A percentile compares a stretch with the other conserved stretches of the same genome.
phyloP scores from a whole-genome alignment of 306 rosid genomes.

The Morella rubra region DNA sequence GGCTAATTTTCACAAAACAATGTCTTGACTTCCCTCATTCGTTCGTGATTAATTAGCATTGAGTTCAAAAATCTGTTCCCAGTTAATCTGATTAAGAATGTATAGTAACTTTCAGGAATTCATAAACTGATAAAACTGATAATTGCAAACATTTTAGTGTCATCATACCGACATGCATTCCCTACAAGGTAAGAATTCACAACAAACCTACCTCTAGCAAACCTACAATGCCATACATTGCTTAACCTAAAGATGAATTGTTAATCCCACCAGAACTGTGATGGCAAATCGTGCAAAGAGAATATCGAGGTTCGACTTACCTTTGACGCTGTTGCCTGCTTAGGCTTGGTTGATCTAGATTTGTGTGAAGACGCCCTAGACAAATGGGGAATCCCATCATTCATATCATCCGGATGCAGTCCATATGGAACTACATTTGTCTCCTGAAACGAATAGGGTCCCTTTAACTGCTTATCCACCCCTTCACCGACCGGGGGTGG shows the following conservation, averaged over 20 bases:
- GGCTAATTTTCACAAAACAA: neutral
- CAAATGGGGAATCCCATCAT: constrained; percentile 88
- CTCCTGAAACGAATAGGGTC: constrained; percentile 58
- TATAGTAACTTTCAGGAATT: neutral
- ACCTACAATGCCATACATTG: neutral
- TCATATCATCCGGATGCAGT: constrained; percentile 52
- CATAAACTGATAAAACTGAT: neutral
- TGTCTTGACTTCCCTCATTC: too few species aligned
- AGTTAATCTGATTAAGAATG: neutral
- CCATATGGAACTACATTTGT: constrained; percentile 49
- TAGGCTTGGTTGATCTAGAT: constrained; percentile 71
- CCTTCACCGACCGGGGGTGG: constrained; percentile 47
- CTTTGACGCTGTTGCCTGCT: constrained; percentile 77
- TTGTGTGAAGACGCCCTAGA: constrained; percentile 68
- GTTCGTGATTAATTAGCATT: neutral
- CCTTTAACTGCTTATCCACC: constrained; percentile 55
- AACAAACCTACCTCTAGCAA: neutral
- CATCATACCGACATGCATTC: neutral
- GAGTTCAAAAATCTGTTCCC: neutral
- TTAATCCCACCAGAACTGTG: neutral
- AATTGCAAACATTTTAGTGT: neutral
- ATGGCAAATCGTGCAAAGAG: neutral
- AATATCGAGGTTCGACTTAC: constrained; percentile 37
- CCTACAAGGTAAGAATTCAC: neutral
- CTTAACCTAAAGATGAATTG: neutral